Evolutionary conservation across 345 rosid species (phyloP).

Genomic region (Boechera divaricarpa): DNA sequence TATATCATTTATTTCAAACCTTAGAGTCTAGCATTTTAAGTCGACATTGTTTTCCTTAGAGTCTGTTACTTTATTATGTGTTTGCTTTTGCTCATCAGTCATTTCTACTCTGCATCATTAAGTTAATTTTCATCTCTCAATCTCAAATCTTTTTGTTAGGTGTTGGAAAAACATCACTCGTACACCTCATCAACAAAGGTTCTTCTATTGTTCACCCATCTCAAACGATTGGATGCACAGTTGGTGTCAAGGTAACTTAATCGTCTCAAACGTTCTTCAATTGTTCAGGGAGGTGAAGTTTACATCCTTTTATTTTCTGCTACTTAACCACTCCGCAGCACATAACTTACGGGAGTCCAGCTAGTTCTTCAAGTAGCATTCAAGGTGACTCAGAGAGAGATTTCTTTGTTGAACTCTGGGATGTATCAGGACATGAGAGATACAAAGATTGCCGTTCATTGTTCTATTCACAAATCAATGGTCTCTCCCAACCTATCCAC

Average conservation of each 20-base stretch:
- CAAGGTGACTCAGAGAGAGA: slow-evolving; percentile 95
- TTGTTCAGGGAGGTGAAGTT: slow-evolving; percentile 19
- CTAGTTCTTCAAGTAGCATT: slow-evolving; percentile 92
- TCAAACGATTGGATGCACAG: slow-evolving; percentile 96
- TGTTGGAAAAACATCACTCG: slow-evolving; percentile 95
- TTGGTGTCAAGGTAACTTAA: slow-evolving; percentile 83
- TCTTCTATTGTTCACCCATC: slow-evolving; percentile 70
- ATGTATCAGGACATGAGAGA: slow-evolving; percentile 96
- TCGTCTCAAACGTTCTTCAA: slow-evolving; percentile 18
- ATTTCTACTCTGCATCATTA: slow-evolving; percentile 15
- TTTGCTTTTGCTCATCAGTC: slow-evolving; percentile 6
- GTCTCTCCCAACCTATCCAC: slow-evolving; percentile 44
- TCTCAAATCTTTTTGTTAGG: slow-evolving; percentile 52
- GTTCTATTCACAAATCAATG: slow-evolving; percentile 94
- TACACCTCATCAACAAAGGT: slow-evolving; percentile 84
- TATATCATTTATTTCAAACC: background rate
- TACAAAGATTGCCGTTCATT: slow-evolving; percentile 96
- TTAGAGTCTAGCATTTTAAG: background rate
- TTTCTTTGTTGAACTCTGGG: slow-evolving; percentile 99
- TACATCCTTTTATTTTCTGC: slow-evolving; percentile 26
- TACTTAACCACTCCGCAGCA: slow-evolving; percentile 57
- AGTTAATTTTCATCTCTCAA: slow-evolving; percentile 30
- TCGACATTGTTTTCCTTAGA: background rate
- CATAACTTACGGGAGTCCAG: slow-evolving; percentile 69
- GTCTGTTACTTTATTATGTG: slow-evolving; percentile 7